Conservation (phyloP, 2,329 filamentous ascomycete species). For the Ophiosphaerella korrae region DNA sequence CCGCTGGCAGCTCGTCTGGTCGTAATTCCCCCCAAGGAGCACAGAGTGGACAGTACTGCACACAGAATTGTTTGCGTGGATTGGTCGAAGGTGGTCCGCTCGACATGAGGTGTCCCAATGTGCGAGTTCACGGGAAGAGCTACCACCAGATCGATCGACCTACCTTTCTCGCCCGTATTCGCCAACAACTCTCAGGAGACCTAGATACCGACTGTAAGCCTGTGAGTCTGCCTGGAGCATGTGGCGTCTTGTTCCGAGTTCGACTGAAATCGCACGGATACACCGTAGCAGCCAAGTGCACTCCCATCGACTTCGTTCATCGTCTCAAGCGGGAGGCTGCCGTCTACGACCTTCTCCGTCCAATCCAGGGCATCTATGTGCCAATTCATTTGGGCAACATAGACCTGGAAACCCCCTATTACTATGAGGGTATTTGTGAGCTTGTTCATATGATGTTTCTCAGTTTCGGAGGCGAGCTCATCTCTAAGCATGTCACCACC, state of each 20-base stretch:
- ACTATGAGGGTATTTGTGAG: constrained; percentile 21
- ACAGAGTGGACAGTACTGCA: too few relatives aligned
- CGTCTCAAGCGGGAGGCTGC: constrained; percentile 8
- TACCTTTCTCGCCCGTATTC: too few relatives aligned
- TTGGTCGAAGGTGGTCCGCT: too few relatives aligned
- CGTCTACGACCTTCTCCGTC: constrained; percentile 13
- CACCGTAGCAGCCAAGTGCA: constrained; percentile 52
- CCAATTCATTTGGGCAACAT: constrained; percentile 30
- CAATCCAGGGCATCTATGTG: constrained; percentile 6
- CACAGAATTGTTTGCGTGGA: too few relatives aligned
- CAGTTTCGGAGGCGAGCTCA: constrained; percentile 18
- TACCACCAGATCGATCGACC: too few relatives aligned
- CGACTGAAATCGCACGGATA: constrained; percentile 50
- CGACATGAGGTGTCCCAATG: too few relatives aligned
- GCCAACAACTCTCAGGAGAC: too few relatives aligned
- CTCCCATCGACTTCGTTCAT: constrained; percentile 7
- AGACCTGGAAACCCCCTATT: constrained; percentile 17
- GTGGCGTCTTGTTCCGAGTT: constrained; percentile 44
- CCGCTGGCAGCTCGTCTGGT: too few relatives aligned
- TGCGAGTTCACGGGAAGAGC: too few relatives aligned
- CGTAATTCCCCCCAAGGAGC: too few relatives aligned
- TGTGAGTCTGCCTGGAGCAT: too few relatives aligned
- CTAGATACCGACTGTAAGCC: too few relatives aligned
- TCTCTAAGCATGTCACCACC: constrained; percentile 9
- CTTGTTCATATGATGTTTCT: constrained; percentile 27